Conservation (phyloP, 2,329 filamentous ascomycete genomes). For the Fusarium protoensiforme region DNA sequence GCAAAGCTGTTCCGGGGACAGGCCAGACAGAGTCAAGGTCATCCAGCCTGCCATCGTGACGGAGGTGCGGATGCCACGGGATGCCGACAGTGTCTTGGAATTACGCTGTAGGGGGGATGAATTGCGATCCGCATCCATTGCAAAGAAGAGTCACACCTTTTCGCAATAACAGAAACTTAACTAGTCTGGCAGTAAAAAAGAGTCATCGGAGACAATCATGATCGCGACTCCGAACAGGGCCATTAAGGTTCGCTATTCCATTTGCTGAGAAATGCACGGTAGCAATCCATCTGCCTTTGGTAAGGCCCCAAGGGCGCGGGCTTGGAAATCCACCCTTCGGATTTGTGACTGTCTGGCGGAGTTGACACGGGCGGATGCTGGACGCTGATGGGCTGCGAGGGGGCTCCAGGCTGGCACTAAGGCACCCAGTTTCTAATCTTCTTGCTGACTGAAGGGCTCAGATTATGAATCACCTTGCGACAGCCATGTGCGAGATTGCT, state of each 20-base stretch:
- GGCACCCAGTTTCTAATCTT: slow-evolving; percentile 33
- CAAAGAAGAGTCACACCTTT: slow-evolving; percentile 26
- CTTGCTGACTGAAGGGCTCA: slow-evolving; percentile 27
- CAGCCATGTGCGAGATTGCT: slow-evolving; percentile 36
- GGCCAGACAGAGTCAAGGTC: slow-evolving; percentile 11
- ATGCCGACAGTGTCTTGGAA: slow-evolving; percentile 32
- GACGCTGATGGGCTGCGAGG: slow-evolving; percentile 18
- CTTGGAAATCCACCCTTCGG: slow-evolving; percentile 33
- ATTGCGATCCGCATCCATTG: background rate
- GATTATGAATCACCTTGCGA: slow-evolving; percentile 39
- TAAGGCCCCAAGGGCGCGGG: slow-evolving; percentile 16
- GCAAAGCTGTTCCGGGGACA: background rate
- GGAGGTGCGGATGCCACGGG: slow-evolving; percentile 29
- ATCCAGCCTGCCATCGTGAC: slow-evolving; percentile 36
- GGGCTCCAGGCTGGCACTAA: slow-evolving; percentile 13
- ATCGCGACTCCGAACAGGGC: slow-evolving; percentile 28
- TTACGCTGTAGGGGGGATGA: slow-evolving; percentile 12
- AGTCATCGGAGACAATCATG: slow-evolving; percentile 28
- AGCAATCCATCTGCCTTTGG: slow-evolving; percentile 10
- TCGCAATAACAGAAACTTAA: background rate
- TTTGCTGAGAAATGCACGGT: slow-evolving; percentile 35
- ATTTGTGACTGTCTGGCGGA: slow-evolving; percentile 28
- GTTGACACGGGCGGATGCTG: slow-evolving; percentile 24
- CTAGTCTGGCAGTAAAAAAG: slow-evolving; percentile 4
- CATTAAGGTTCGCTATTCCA: slow-evolving; percentile 24